Evolutionary conservation across 2,329 filamentous ascomycete species (phyloP).

Genomic region (Pseudogymnoascus sp.): DNA sequence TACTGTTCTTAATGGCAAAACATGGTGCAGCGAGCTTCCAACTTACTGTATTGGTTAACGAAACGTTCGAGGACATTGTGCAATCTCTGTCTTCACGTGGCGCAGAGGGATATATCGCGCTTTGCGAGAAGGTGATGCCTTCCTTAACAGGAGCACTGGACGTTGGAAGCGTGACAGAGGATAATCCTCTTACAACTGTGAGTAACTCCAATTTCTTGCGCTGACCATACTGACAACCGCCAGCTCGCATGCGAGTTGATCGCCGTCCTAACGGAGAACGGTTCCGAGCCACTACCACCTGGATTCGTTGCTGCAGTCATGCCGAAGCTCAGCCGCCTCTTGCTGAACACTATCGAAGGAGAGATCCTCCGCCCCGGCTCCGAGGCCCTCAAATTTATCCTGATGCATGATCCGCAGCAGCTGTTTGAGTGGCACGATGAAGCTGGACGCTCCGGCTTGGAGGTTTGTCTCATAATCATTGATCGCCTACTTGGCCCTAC

Average conservation of each 20-base stretch:
- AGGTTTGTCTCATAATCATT: constrained; percentile 84
- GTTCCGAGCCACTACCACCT: constrained; percentile 73
- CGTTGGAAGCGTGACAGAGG: constrained; percentile 75
- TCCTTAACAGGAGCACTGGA: constrained; percentile 85
- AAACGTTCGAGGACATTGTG: constrained; percentile 87
- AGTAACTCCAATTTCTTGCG: constrained; percentile 22
- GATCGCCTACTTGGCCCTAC: constrained; percentile 77
- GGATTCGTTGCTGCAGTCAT: constrained; percentile 81
- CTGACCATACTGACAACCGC: constrained; percentile 19
- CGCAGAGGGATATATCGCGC: constrained; percentile 61
- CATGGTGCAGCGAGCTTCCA: constrained; percentile 87
- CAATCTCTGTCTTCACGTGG: constrained; percentile 57
- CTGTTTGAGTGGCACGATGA: constrained; percentile 81
- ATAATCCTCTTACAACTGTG: constrained; percentile 74
- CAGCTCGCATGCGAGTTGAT: constrained; percentile 78
- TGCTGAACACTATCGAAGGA: constrained; percentile 79
- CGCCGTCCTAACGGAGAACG: constrained; percentile 72
- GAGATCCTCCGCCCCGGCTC: constrained; percentile 83
- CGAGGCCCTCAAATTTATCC: constrained; percentile 78
- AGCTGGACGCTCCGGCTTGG: constrained; percentile 72
- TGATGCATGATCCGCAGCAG: constrained; percentile 83
- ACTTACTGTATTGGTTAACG: constrained; percentile 76
- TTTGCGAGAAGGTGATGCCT: constrained; percentile 82
- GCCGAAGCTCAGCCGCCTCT: constrained; percentile 75
- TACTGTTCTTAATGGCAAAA: constrained; percentile 83